These are phyloP conservation scores for Berberis vulgaris DNA, from an alignment of 164 flowering plant genomes.

Conservation along the genomic window DNA sequence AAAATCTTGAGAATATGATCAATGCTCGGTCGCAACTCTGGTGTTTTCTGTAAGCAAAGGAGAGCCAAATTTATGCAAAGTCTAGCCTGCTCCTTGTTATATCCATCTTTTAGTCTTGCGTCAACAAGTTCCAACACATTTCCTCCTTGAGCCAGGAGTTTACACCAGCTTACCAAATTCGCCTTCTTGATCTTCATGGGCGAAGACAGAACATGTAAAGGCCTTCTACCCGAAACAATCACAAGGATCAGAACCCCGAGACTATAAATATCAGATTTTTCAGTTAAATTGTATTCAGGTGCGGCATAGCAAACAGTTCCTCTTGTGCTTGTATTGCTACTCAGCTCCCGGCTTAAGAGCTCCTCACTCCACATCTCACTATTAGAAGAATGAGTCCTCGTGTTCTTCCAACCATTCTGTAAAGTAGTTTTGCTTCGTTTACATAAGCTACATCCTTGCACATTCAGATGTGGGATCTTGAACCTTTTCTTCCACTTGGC, in stretches of 20 bases:
- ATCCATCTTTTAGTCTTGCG: conserved; percentile 52
- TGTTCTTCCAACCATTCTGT: conserved; percentile 63
- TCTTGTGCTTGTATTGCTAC: conserved; percentile 99
- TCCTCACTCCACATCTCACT: conserved; percentile 94
- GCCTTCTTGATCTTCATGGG: conserved; percentile 98
- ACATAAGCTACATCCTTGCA: conserved; percentile 27
- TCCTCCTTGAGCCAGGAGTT: conserved; percentile 72
- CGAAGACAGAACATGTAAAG: conserved; percentile 78
- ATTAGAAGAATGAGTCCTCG: conserved; percentile 30
- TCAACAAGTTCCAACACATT: conserved; percentile 77
- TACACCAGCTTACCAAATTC: conserved; percentile 85
- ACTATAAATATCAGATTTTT: conserved; percentile 92
- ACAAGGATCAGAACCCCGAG: conserved; percentile 89
- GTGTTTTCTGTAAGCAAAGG: conserved; percentile 76
- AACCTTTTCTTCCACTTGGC: conserved; percentile 42
- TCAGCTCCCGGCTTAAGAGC: conserved; percentile 83
- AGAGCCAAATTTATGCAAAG: conserved; percentile 81
- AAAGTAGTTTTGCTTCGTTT: conserved; percentile 67
- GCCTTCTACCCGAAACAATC: conserved; percentile 87
- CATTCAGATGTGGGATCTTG: conserved; percentile 40
- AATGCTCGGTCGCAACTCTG: conserved; percentile 84
- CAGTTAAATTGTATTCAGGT: conserved; percentile 87
- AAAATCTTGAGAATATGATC: conserved; percentile 73
- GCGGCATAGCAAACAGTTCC: conserved; percentile 96
- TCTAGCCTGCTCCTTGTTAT: conserved; percentile 57